Percentiles rank a stretch among this genome's conserved stretches.
Evolutionary conservation across 164 flowering plant species (phyloP).

Genomic region (Vitis rotundifolia): DNA sequence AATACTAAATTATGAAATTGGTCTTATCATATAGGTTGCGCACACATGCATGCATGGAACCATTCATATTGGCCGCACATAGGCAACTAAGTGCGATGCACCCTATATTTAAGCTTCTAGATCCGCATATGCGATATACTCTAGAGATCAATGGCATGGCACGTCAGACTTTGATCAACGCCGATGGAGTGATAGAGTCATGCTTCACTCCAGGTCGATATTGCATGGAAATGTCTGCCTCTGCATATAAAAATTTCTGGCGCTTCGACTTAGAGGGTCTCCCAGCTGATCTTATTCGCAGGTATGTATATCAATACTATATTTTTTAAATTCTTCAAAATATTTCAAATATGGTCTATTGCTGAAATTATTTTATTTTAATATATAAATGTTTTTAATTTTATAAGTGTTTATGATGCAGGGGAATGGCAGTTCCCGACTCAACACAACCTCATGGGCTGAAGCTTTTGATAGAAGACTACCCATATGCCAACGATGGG

Average conservation of each 20-base stretch:
- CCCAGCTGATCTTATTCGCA: conserved; percentile 85
- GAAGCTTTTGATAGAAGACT: conserved; percentile 70
- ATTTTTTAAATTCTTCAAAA: no score
- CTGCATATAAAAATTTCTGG: conserved; percentile 66
- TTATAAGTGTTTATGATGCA: conserved; percentile 17
- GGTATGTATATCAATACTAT: no score
- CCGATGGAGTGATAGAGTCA: conserved; percentile 85
- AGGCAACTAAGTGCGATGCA: conserved; percentile 93
- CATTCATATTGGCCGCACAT: conserved; percentile 88
- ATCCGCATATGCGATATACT: conserved; percentile 97
- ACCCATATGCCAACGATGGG: conserved; percentile 92
- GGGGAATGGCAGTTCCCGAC: conserved; percentile 85
- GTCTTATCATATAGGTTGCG: conserved; percentile 51
- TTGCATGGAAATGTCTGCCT: conserved; percentile 86
- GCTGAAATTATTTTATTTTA: neutral
- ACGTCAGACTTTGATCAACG: conserved; percentile 72
- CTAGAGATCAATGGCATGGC: conserved; percentile 85
- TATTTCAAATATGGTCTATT: no score
- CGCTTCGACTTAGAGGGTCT: conserved; percentile 88
- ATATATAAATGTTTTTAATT: neutral
- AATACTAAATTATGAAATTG: no score
- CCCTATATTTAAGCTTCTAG: conserved; percentile 87
- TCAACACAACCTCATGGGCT: conserved; percentile 78
- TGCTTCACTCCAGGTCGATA: conserved; percentile 86
- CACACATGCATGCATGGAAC: conserved; percentile 85